Conservation (phyloP, 2,329 filamentous ascomycete genomes). For the Diaporthe citrichinensis region DNA sequence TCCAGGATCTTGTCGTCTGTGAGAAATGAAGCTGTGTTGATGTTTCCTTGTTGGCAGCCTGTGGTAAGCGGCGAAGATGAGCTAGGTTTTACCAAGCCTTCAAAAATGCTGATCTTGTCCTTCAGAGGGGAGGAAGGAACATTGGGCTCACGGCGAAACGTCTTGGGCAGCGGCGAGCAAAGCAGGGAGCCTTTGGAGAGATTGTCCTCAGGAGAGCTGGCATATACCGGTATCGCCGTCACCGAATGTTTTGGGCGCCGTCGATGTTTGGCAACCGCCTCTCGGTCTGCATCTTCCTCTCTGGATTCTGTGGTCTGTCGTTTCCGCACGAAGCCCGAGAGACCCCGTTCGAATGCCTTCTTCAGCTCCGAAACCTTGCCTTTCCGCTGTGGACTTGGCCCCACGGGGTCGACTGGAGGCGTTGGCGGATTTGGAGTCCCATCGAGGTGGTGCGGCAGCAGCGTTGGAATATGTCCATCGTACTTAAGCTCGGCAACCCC, state of each 20-base stretch:
- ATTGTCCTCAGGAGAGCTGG: background rate
- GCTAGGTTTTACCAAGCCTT: conserved; percentile 35
- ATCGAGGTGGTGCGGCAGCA: background rate
- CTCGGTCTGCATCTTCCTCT: background rate
- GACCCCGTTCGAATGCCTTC: background rate
- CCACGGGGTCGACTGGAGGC: too few relatives aligned
- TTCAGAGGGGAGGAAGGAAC: background rate
- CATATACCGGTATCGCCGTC: background rate
- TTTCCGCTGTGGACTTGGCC: background rate
- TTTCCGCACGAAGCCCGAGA: background rate
- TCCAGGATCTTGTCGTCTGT: background rate
- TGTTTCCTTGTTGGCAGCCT: background rate
- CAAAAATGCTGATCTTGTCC: conserved; percentile 36
- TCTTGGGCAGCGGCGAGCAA: conserved; percentile 13
- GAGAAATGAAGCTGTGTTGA: background rate
- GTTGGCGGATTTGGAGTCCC: background rate
- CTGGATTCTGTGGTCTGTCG: background rate
- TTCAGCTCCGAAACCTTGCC: conserved; percentile 4
- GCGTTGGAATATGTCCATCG: background rate
- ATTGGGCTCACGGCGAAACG: conserved; percentile 14
- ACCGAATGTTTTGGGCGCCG: background rate
- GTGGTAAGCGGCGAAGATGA: background rate
- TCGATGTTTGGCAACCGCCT: background rate
- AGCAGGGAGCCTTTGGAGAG: background rate
- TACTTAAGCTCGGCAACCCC: too few relatives aligned